Evolutionary conservation across 2,329 filamentous ascomycete genomes (phyloP).

Genomic region (Blastomyces gilchristii): DNA sequence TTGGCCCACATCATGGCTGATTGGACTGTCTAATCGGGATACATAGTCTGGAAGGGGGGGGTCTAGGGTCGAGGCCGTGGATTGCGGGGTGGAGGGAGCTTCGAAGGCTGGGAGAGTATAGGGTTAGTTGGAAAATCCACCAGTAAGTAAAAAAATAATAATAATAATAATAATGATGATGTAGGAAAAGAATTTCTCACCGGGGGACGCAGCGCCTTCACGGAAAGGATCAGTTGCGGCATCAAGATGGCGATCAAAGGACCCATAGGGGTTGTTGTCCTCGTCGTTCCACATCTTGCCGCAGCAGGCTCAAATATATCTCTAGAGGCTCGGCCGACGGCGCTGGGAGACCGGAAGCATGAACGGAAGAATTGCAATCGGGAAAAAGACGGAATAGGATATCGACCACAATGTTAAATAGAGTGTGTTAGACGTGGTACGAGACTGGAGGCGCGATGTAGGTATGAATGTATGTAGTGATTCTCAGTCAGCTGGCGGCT

Average conservation of each 20-base stretch:
- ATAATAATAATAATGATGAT: too few species aligned
- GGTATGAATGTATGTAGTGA: not conserved
- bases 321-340: not conserved
- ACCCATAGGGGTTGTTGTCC: slow-evolving; percentile 95
- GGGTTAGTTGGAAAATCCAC: not conserved
- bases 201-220: slow-evolving; percentile 37
- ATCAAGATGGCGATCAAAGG: slow-evolving; percentile 79
- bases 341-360: not conserved
- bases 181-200: slow-evolving; percentile 38
- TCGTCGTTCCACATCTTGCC: slow-evolving; percentile 93
- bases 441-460: not conserved
- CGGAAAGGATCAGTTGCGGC: slow-evolving; percentile 60
- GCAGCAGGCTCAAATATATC: not conserved
- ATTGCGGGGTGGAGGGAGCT: slow-evolving; percentile 52
- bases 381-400: not conserved
- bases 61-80: slow-evolving; percentile 60
- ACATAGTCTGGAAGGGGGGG: slow-evolving; percentile 51
- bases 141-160: not conserved
- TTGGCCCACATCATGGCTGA: slow-evolving; percentile 48
- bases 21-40: slow-evolving; percentile 44
- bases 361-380: not conserved
- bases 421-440: not conserved
- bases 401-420: not conserved
- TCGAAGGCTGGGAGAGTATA: slow-evolving; percentile 44
- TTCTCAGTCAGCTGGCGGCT: not conserved